phyloP scores from a whole-genome alignment of 2,329 filamentous ascomycete species.

The Nemania sp. region DNA sequence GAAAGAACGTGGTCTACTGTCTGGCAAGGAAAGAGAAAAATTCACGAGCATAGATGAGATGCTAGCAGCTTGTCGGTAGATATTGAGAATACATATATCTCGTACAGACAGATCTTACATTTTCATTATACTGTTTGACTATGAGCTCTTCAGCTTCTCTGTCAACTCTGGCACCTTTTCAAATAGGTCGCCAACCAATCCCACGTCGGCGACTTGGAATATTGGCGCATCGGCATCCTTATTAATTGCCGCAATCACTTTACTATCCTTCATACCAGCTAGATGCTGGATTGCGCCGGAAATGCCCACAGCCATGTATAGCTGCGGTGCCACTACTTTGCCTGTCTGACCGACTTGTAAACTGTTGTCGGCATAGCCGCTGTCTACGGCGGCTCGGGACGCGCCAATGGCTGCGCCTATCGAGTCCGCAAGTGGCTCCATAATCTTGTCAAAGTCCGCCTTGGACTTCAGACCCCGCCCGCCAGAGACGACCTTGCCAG shows the following conservation, averaged over 20 bases:
- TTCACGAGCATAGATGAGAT: conserved; percentile 62
- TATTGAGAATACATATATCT: conserved; percentile 11
- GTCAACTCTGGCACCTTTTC: conserved; percentile 95
- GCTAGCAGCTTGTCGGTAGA: conserved; percentile 54
- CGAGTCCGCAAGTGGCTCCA: conserved; percentile 88
- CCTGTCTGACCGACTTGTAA: conserved; percentile 97
- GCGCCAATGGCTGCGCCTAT: conserved; percentile 95
- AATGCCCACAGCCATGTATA: conserved; percentile 95
- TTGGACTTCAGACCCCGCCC: conserved; percentile 96
- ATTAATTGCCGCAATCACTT: conserved; percentile 98
- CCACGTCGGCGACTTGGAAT: conserved; percentile 97
- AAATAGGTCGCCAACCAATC: conserved; percentile 92
- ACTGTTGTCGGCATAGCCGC: conserved; percentile 97
- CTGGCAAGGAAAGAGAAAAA: conserved; percentile 79
- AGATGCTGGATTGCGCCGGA: conserved; percentile 97
- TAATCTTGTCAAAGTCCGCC: conserved; percentile 92
- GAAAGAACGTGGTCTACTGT: conserved; percentile 62
- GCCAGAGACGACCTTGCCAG: conserved; percentile 85
- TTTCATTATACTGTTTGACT: conserved; percentile 29
- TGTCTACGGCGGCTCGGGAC: conserved; percentile 92
- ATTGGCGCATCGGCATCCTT: conserved; percentile 97
- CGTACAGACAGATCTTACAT: conserved; percentile 26
- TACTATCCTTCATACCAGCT: conserved; percentile 99
- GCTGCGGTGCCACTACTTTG: conserved; percentile 94
- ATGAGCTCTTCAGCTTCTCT: conserved; percentile 78